A percentile compares a stretch with the other conserved stretches of the same genome.
These are phyloP conservation scores for Anaeramoeba flamelloides DNA, from an alignment of 78 protist genomes.

Conservation along the genomic window DNA sequence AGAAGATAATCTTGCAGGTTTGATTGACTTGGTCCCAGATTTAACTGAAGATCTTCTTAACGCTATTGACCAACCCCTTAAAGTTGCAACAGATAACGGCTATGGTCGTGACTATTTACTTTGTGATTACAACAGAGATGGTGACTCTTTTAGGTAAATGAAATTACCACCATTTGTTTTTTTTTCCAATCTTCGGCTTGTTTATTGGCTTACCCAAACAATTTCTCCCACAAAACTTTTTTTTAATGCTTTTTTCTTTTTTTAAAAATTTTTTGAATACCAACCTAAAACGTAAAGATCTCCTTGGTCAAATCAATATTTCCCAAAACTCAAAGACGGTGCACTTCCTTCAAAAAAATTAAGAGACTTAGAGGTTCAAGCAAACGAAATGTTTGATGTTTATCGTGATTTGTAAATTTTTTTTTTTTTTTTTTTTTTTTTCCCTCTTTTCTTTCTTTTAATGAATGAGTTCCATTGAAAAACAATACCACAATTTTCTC, in stretches of 20 bases:
- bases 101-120: conserved; percentile 51
- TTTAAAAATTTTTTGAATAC: too few species aligned
- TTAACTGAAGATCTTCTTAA: conserved; percentile 75
- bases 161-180: too few species aligned
- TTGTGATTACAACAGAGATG: conserved; percentile 94
- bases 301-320: conserved; percentile 86
- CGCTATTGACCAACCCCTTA: conserved; percentile 80
- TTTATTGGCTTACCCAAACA: too few species aligned
- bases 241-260: too few species aligned
- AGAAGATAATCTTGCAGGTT: too few species aligned
- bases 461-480: too few species aligned
- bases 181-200: too few species aligned
- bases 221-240: too few species aligned
- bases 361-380: conserved; percentile 57
- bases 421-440: background rate
- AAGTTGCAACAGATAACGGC: conserved; percentile 44
- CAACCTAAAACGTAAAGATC: too few species aligned
- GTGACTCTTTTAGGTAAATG: conserved; percentile 77
- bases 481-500: too few species aligned
- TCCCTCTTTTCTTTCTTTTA: background rate
- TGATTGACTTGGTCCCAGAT: conserved; percentile 71
- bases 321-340: conserved; percentile 70
- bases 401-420: conserved; percentile 47
- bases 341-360: conserved; percentile 53
- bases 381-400: conserved; percentile 66